Base-by-base conservation (phyloP, 2,329 filamentous ascomycete species). In the Myriosclerotinia curreyana region DNA sequence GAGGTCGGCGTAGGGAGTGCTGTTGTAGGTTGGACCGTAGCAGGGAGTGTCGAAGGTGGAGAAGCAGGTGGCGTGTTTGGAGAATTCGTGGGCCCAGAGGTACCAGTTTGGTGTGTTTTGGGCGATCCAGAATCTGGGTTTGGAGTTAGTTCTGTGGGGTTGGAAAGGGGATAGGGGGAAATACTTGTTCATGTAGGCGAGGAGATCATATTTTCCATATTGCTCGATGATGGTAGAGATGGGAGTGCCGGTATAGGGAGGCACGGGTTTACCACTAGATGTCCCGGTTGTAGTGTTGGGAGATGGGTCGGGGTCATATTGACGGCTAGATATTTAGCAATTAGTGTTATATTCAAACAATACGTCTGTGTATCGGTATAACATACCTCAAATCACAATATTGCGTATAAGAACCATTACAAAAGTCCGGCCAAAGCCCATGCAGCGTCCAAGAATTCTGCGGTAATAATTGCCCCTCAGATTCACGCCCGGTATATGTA, bases 21-120 rank as follows among this genome's bases (percentile, higher is more conserved):
- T 25, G 25, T 56, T 56, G 28, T 48, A 85, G 66, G 79, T 71
- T 6, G 85, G 83, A 0, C 84, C 84, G 74, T 87, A 89, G 80
- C 87, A 90, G 38, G 83, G 80, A 7, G 79, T 75, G 71, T 88
- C 84, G 72, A 89, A 89, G 66, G 82, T 87, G 54, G 81, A 84
- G 78, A 78, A 89, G 79, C 86, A 90, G 17, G 86, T 89, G 3
- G 81, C 86, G 75, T 88, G 86, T 78, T 89, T 89, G 76, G 79
- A 81, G 77, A 86, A 88, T 72, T 89, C 86, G 77, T 88, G 86
- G 48, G 76, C 86, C 86, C 86, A 89, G 76, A 90, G 83, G 42
- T 82, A 79, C 59, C 77, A 74, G 75, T 86, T 88, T 17, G 81
- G 78, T 56, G 81, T 79, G 66, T 77, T 76, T 68, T 84, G 83